These are phyloP conservation scores for Plasmodium malariae DNA, from an alignment of 169 alveolate genomes.

Conservation along the genomic window DNA sequence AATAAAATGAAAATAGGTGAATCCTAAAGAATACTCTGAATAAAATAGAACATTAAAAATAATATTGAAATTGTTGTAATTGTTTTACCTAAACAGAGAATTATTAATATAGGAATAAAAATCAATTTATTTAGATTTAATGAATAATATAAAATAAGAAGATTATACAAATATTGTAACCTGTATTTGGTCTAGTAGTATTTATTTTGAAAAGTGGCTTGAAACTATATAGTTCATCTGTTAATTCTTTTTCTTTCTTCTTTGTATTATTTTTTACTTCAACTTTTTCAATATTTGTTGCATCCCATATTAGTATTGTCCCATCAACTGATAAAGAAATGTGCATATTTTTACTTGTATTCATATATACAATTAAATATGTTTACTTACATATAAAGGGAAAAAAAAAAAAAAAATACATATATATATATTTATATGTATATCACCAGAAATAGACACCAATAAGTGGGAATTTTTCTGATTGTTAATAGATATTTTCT, in stretches of 20 bases:
- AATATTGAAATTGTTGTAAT: too few species aligned
- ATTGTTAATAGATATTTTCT: constrained; percentile 45
- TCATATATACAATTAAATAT: not conserved
- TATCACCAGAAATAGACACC: constrained; percentile 41
- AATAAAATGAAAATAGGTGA: constrained; percentile 65
- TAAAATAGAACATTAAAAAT: not conserved
- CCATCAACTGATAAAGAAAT: constrained; percentile 34
- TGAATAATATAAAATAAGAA: too few species aligned
- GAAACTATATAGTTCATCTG: constrained; percentile 60
- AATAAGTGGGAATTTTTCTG: constrained; percentile 62
- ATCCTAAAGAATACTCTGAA: constrained; percentile 66
- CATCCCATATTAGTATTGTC: constrained; percentile 66
- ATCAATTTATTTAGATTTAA: too few species aligned
- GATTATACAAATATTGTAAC: too few species aligned
- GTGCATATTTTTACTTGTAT: not conserved
- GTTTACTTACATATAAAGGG: not conserved
- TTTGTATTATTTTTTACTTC: constrained; percentile 35
- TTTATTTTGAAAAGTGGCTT: constrained; percentile 67
- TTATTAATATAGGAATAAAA: too few species aligned
- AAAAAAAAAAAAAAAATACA: not conserved
- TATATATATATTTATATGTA: not conserved
- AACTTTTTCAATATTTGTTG: constrained; percentile 59
- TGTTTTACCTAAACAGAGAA: too few species aligned
- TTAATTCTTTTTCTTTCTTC: constrained; percentile 54
- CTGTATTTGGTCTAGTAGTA: constrained; percentile 70